Conservation (phyloP, 2,329 filamentous ascomycete genomes). For the Phialophora macrospora region DNA sequence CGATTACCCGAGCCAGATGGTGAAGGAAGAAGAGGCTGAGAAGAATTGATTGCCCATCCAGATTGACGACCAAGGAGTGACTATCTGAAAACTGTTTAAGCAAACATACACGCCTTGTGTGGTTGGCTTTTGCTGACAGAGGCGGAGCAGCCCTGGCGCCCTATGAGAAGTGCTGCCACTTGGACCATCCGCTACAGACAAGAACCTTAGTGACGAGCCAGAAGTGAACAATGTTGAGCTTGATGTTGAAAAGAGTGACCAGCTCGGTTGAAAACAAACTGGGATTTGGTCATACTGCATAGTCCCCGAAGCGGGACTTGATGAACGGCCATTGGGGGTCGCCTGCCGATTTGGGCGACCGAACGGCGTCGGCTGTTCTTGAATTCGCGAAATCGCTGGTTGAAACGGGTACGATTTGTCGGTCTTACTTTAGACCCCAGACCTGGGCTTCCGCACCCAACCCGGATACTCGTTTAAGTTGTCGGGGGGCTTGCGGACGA, state of each 20-base stretch:
- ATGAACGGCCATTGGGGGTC: neutral
- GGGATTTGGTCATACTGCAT: neutral
- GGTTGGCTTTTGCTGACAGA: neutral
- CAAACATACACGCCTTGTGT: slow-evolving; percentile 8
- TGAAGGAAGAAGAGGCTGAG: neutral
- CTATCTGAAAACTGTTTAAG: slow-evolving; percentile 21
- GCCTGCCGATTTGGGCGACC: neutral
- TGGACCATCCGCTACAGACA: neutral
- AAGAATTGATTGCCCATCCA: neutral
- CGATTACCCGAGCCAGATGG: slow-evolving; percentile 21
- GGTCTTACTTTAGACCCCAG: slow-evolving; percentile 28
- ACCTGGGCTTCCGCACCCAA: neutral
- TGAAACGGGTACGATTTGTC: slow-evolving; percentile 1
- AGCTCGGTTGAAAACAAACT: slow-evolving; percentile 23
- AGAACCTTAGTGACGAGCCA: slow-evolving; percentile 1
- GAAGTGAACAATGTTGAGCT: slow-evolving; percentile 20
- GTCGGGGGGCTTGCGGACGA: neutral
- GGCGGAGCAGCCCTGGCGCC: neutral
- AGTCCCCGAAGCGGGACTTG: neutral
- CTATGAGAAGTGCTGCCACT: neutral
- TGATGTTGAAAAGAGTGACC: slow-evolving; percentile 28
- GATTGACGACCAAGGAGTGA: slow-evolving; percentile 20
- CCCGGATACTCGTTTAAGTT: neutral
- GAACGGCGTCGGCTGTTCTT: neutral
- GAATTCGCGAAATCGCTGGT: neutral